These are phyloP conservation scores for Massospora cicadina DNA, from an alignment of 371 early-diverging fungal species.

Conservation along the genomic window DNA sequence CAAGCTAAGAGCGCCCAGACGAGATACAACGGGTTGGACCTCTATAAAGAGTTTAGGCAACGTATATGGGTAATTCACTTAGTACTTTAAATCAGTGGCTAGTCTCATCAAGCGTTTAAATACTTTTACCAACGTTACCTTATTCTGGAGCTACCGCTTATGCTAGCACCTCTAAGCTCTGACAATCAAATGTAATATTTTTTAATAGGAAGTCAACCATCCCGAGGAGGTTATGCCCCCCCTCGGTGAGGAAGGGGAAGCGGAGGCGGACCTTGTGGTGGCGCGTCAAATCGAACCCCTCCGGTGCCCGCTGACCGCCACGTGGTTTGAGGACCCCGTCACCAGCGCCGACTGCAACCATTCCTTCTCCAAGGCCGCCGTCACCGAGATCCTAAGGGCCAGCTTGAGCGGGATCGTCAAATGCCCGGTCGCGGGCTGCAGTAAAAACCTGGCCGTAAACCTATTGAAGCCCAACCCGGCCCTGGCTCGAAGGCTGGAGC, in stretches of 20 bases:
- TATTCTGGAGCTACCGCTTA: too few relatives aligned
- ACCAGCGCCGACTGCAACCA: not conserved
- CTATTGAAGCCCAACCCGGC: not conserved
- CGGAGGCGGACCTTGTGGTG: slow-evolving; percentile 2
- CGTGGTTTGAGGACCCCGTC: slow-evolving; percentile 5
- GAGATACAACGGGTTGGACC: not conserved
- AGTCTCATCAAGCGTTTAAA: too few relatives aligned
- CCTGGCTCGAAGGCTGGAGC: slow-evolving; percentile 11
- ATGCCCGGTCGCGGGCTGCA: not conserved
- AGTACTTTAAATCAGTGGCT: too few relatives aligned
- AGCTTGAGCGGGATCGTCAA: not conserved
- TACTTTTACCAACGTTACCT: too few relatives aligned
- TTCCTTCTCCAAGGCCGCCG: not conserved
- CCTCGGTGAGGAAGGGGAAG: not conserved
- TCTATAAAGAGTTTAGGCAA: not conserved
- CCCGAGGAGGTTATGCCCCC: slow-evolving; percentile 7
- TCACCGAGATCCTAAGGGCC: not conserved
- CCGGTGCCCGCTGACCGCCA: slow-evolving; percentile 1
- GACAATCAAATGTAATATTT: not conserved
- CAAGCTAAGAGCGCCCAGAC: not conserved
- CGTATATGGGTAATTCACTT: not conserved
- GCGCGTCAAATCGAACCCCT: not conserved
- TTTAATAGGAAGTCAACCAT: slow-evolving; percentile 5
- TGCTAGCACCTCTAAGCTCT: too few relatives aligned
- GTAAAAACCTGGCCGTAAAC: not conserved